Conservation (phyloP, 2,329 filamentous ascomycete genomes). For the Trichoderma sp. region DNA sequence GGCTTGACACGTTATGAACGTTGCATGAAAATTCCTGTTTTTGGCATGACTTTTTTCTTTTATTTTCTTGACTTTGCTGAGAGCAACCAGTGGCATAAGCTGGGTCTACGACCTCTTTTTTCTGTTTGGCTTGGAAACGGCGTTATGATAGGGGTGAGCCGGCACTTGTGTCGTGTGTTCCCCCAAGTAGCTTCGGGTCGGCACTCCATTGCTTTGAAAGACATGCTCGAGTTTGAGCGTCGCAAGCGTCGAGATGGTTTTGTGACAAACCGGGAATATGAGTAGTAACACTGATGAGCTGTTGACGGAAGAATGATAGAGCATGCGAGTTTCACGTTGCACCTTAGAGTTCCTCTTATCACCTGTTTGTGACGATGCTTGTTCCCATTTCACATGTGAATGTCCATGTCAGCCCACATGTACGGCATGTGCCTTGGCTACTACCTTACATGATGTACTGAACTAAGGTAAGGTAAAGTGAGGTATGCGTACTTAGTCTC, state of each 20-base stretch:
- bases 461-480: background rate
- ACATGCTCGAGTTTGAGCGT: background rate
- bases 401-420: background rate
- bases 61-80: background rate
- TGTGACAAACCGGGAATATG: slow-evolving; percentile 1
- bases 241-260: slow-evolving; percentile 4
- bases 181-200: background rate
- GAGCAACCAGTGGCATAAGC: slow-evolving; percentile 7
- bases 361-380: background rate
- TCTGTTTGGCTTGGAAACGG: slow-evolving; percentile 14
- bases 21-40: slow-evolving; percentile 9
- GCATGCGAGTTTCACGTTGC: slow-evolving; percentile 1
- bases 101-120: background rate
- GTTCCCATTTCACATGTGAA: background rate
- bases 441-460: background rate
- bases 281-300: slow-evolving; percentile 6
- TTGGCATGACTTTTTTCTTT: slow-evolving; percentile 4
- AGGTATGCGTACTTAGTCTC: no score
- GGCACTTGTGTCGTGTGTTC: background rate
- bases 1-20: slow-evolving; percentile 9
- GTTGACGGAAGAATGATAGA: slow-evolving; percentile 12
- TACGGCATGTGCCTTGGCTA: background rate
- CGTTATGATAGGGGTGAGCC: background rate
- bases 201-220: slow-evolving; percentile 10
- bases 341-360: background rate